phyloP scores from a whole-genome alignment of 2,329 filamentous ascomycete species.

The Amauroascus verrucosus region DNA sequence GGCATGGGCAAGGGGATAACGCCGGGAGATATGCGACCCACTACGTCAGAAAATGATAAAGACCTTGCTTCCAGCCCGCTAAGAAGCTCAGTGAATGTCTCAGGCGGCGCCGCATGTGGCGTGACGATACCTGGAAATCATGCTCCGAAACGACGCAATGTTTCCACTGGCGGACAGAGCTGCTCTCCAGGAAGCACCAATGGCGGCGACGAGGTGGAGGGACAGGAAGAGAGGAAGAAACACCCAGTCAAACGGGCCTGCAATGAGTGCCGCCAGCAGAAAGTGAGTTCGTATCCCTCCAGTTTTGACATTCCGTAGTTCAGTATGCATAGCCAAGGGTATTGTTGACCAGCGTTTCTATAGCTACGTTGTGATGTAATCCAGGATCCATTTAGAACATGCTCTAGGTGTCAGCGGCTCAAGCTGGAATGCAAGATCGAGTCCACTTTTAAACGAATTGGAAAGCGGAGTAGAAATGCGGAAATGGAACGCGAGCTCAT shows the following conservation, averaged over 20 bases:
- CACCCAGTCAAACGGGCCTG: conserved; percentile 52
- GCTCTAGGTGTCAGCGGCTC: conserved; percentile 53
- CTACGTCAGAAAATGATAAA: conserved; percentile 4
- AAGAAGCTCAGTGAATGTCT: neutral
- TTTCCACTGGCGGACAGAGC: conserved; percentile 36
- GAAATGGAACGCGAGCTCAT: conserved; percentile 51
- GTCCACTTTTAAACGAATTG: conserved; percentile 57
- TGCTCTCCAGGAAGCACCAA: conserved; percentile 38
- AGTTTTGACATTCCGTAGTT: neutral
- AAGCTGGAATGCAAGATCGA: conserved; percentile 57
- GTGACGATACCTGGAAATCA: neutral
- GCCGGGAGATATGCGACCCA: conserved; percentile 11
- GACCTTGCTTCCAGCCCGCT: conserved; percentile 1
- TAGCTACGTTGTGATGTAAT: conserved; percentile 58
- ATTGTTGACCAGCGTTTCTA: conserved; percentile 1
- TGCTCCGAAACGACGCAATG: conserved; percentile 31
- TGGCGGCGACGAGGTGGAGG: conserved; percentile 33
- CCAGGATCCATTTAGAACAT: conserved; percentile 53
- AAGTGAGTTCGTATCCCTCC: conserved; percentile 37
- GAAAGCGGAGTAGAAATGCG: conserved; percentile 56
- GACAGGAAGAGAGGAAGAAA: conserved; percentile 35
- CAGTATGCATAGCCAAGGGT: neutral
- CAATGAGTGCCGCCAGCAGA: conserved; percentile 61
- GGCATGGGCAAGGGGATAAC: conserved; percentile 4
- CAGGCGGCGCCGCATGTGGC: neutral